Conservation (phyloP, 331 rosid genomes). For the Cydonia oblonga region DNA sequence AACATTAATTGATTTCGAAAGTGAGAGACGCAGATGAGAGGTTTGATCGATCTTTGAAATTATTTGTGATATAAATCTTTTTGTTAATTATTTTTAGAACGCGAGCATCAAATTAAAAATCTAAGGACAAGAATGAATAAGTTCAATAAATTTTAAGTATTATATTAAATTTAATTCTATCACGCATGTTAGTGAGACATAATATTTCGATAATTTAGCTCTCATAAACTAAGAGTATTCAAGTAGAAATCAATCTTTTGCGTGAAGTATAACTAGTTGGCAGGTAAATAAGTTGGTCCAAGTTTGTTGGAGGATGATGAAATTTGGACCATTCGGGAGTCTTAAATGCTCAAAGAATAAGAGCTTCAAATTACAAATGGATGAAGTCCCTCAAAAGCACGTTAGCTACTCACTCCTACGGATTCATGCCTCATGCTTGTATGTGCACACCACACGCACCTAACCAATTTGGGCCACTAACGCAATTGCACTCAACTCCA, state of each 20-base stretch:
- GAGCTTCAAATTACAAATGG: background rate
- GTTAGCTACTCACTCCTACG: background rate
- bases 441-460: slow-evolving; percentile 22
- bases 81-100: no score
- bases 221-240: no score
- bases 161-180: no score
- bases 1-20: no score
- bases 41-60: no score
- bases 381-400: background rate
- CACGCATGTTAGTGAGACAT: background rate
- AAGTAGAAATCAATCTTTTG: background rate
- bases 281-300: background rate
- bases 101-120: no score
- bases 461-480: background rate
- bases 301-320: background rate
- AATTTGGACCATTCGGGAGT: background rate
- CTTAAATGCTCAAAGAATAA: background rate
- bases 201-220: background rate
- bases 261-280: no score
- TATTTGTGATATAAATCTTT: no score
- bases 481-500: no score
- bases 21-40: no score
- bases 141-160: no score
- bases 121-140: no score
- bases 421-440: background rate